Conservation (phyloP, 2,329 filamentous ascomycete genomes). For the Lecanicillium sp. region DNA sequence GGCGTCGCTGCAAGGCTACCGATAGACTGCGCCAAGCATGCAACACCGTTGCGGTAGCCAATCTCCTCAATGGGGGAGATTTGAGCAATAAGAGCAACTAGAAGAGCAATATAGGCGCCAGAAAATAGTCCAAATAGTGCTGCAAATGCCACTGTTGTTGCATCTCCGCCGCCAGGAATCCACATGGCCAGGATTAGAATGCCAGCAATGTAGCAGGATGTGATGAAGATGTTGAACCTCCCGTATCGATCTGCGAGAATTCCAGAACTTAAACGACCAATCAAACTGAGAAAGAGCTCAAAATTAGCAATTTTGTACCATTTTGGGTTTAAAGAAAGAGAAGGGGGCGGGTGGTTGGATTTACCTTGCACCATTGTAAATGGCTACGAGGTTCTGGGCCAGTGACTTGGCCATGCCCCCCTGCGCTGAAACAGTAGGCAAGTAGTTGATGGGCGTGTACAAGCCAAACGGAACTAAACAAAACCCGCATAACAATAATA, state of each 20-base stretch:
- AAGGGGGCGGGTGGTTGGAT: too few relatives aligned
- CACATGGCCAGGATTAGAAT: conserved; percentile 24
- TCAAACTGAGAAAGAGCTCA: conserved; percentile 9
- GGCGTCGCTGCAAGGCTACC: conserved; percentile 13
- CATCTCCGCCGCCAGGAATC: conserved; percentile 17
- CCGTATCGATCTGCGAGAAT: conserved; percentile 17
- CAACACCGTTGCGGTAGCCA: conserved; percentile 42
- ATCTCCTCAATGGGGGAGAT: conserved; percentile 46
- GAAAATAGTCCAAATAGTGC: conserved; percentile 21
- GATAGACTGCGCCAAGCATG: conserved; percentile 10
- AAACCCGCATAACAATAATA: conserved; percentile 16
- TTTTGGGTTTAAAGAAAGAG: too few relatives aligned
- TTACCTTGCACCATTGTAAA: conserved; percentile 14
- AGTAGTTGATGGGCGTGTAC: conserved; percentile 21
- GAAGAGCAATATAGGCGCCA: conserved; percentile 19
- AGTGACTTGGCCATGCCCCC: conserved; percentile 12
- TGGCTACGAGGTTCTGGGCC: conserved; percentile 14
- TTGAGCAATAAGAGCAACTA: conserved; percentile 25
- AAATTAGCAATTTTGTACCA: neutral
- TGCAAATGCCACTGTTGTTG: conserved; percentile 17
- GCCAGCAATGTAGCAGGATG: conserved; percentile 31
- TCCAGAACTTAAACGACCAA: conserved; percentile 15
- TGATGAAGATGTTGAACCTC: conserved; percentile 25
- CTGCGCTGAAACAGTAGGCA: conserved; percentile 12
- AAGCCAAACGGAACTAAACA: conserved; percentile 21